Conservation (phyloP, 1,284 basidiomycete genomes). For the Cryptococcus floricola region DNA sequence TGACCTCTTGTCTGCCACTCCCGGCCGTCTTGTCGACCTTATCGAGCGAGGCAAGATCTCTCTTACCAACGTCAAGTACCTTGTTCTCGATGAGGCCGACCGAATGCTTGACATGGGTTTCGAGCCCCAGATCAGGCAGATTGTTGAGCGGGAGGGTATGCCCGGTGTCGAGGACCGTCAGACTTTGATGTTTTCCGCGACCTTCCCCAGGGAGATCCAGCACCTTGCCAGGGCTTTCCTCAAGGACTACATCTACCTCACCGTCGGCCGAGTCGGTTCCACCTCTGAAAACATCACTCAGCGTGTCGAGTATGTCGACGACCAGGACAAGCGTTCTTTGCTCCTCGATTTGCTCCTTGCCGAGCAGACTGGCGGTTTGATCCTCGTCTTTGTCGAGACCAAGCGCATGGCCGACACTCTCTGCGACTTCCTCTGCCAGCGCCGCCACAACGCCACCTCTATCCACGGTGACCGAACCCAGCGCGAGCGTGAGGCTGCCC, state of each 20-base stretch:
- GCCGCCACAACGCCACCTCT: slow-evolving; percentile 84
- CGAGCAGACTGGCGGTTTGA: slow-evolving; percentile 70
- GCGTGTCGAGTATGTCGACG: slow-evolving; percentile 98
- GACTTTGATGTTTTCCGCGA: slow-evolving; percentile 99
- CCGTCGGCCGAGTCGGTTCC: slow-evolving; percentile 95
- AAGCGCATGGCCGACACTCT: slow-evolving; percentile 99
- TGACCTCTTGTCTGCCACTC: slow-evolving; percentile 95
- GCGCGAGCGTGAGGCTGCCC: slow-evolving; percentile 91
- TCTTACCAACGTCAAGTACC: slow-evolving; percentile 92
- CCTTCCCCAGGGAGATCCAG: slow-evolving; percentile 99
- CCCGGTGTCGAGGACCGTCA: slow-evolving; percentile 86
- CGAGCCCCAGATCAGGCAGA: slow-evolving; percentile 97
- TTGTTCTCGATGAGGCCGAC: slow-evolving; percentile 98
- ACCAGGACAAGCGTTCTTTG: slow-evolving; percentile 93
- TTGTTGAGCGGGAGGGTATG: slow-evolving; percentile 99
- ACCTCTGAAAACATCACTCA: slow-evolving; percentile 99
- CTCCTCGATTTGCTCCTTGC: slow-evolving; percentile 89
- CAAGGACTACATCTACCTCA: slow-evolving; percentile 94
- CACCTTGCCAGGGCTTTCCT: slow-evolving; percentile 93
- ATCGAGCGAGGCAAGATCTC: slow-evolving; percentile 98
- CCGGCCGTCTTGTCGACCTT: slow-evolving; percentile 95
- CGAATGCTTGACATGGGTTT: slow-evolving; percentile 99
- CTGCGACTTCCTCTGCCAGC: slow-evolving; percentile 87
- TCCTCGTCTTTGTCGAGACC: slow-evolving; percentile 98
- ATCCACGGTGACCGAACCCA: slow-evolving; percentile 98